Evolutionary conservation across 805 yeast genomes (phyloP), one percentile per base, ranked within the genome.

Genomic region (Lachancea sp.): DNA sequence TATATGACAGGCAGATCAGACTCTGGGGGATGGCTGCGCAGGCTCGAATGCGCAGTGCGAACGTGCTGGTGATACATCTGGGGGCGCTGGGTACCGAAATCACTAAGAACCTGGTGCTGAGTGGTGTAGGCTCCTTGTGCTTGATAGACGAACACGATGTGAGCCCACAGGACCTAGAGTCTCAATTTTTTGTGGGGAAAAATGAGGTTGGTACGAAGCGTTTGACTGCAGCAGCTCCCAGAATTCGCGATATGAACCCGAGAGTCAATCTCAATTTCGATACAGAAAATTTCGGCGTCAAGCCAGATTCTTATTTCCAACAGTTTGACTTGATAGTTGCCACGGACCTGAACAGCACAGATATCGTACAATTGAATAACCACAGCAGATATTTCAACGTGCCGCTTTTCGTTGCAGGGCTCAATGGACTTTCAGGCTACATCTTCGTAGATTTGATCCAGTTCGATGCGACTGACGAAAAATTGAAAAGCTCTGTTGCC

Each of bases 1-100:
- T 90, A 17, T 90, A 90, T 57, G 98, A 90, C 62, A 75, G 98
- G 44, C 98, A 90, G 63, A 89, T 90, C 47, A 67, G 98, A 47
- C 70, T 90, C 16, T 90, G 98, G 98, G 98, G 98, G 2, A 69
- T 92, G 56, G 94, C 84, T 23, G 95, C 97, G 3, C 98, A 90
- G 60, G 71, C 77, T 29, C 59, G 75, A 32, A 75, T 90, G 68
- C 72, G 92, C 26, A 74, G 79, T 15, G 80, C 96, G 6, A 74
- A 73, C 33, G 70, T 90, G 4, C 64, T 89, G 33, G 52, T 92
- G 31, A 69, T 90, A 34, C 82, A 83, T 46, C 52, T 87, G 12
- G 83, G 89, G 8, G 85, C 86, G 1, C 70, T 85, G 7, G 94
- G 94, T 5, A 77, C 80, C 12, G 98, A 90, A 59, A 71, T 84